phyloP scores from a whole-genome alignment of 352 stramenopile species.

The Phytophthora boehmeriae region DNA sequence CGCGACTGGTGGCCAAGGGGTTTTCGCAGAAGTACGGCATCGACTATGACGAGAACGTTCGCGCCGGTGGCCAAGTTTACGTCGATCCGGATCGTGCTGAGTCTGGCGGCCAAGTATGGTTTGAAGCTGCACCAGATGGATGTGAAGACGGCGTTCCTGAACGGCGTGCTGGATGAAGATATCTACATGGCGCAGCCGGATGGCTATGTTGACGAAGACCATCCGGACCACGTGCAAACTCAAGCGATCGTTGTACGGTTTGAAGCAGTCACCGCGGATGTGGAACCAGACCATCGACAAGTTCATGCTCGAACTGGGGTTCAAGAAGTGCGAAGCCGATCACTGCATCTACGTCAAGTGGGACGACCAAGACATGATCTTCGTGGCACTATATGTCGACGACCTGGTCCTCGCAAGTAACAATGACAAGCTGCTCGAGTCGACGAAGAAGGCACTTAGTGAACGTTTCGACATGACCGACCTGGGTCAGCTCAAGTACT shows the following conservation, averaged over 20 bases:
- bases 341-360: neutral
- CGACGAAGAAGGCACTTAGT: slow-evolving; percentile 12
- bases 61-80: too few relatives aligned
- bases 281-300: too few relatives aligned
- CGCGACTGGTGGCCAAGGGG: too few relatives aligned
- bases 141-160: too few relatives aligned
- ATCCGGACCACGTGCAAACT: slow-evolving; percentile 10
- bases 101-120: too few relatives aligned
- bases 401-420: slow-evolving; percentile 25
- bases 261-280: slow-evolving; percentile 13
- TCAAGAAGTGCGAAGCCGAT: neutral
- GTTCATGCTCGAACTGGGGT: slow-evolving; percentile 2
- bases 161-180: too few relatives aligned
- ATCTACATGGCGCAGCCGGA: slow-evolving; percentile 25
- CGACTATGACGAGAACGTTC: too few relatives aligned
- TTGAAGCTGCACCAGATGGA: too few relatives aligned
- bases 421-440: slow-evolving; percentile 10
- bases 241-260: slow-evolving; percentile 6
- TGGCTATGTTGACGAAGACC: slow-evolving; percentile 3
- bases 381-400: slow-evolving; percentile 39
- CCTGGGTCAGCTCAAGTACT: slow-evolving; percentile 25
- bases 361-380: too few relatives aligned
- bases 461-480: too few relatives aligned
- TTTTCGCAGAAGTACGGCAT: too few relatives aligned
- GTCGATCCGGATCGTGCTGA: too few relatives aligned